Conservation (phyloP, 1,284 basidiomycete species). For the Sporisorium exsertum region DNA sequence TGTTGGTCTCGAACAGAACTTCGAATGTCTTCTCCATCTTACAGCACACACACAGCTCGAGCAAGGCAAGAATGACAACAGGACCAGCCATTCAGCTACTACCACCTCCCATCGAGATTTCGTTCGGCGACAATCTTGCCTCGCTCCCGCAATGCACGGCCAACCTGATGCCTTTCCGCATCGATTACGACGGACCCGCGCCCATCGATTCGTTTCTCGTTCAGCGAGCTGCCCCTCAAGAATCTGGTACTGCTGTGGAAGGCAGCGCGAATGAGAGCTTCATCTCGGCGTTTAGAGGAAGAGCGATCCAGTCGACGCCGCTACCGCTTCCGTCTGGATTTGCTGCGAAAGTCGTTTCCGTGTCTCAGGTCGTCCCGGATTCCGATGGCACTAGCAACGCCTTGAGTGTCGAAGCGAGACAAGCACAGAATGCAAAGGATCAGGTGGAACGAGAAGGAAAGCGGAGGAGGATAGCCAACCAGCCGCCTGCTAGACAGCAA, state of each 20-base stretch:
- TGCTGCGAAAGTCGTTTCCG: constrained; percentile 25
- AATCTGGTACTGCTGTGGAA: neutral
- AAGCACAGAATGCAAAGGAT: neutral
- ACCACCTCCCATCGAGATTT: constrained; percentile 30
- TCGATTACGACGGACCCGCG: constrained; percentile 51
- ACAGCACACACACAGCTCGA: neutral
- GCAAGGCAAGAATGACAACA: constrained; percentile 12
- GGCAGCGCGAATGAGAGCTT: constrained; percentile 8
- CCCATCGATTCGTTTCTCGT: constrained; percentile 51
- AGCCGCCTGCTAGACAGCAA: constrained; percentile 30
- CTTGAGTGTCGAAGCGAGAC: neutral
- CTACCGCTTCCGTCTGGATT: constrained; percentile 33
- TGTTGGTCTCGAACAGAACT: constrained; percentile 27
- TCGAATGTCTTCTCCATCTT: neutral
- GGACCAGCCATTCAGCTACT: constrained; percentile 11
- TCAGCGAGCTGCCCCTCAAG: constrained; percentile 12
- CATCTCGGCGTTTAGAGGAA: constrained; percentile 41
- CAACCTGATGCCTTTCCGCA: constrained; percentile 56
- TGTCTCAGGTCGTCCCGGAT: constrained; percentile 14
- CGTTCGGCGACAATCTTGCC: neutral
- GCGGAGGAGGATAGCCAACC: constrained; percentile 14
- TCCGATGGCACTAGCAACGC: neutral
- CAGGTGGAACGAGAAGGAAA: constrained; percentile 16
- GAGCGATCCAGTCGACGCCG: constrained; percentile 41
- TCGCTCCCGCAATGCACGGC: constrained; percentile 21